phyloP scores from a whole-genome alignment of 805 yeast species.

The Tetrapisispora fleetii region DNA sequence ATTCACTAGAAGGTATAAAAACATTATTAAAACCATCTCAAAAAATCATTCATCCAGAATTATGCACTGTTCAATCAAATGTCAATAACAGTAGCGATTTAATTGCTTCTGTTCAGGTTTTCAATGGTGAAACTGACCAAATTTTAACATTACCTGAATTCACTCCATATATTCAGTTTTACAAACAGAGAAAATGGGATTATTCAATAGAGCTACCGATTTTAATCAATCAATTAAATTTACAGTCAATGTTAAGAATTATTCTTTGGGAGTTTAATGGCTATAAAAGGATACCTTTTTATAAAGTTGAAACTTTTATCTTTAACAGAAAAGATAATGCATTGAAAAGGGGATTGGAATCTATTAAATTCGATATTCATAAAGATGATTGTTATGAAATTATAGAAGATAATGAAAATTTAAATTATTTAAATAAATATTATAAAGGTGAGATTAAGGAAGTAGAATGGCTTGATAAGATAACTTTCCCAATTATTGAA shows the following conservation, averaged over 20 bases:
- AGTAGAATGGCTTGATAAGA: conserved; percentile 65
- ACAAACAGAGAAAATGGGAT: conserved; percentile 47
- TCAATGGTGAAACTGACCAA: conserved; percentile 33
- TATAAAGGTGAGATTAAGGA: conserved; percentile 57
- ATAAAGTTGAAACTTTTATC: conserved; percentile 47
- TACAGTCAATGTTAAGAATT: conserved; percentile 49
- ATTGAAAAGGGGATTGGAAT: conserved; percentile 64
- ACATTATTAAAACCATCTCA: conserved; percentile 36
- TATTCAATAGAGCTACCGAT: conserved; percentile 69
- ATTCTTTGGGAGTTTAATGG: conserved; percentile 61
- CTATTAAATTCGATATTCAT: conserved; percentile 33
- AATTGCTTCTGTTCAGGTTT: conserved; percentile 38
- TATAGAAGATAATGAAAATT: conserved; percentile 31
- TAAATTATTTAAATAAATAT: conserved; percentile 46
- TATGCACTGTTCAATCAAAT: conserved; percentile 34
- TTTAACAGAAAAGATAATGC: conserved; percentile 50
- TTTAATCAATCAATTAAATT: conserved; percentile 57
- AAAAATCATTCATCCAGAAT: conserved; percentile 38
- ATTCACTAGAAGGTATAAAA: conserved; percentile 36
- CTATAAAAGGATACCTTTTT: conserved; percentile 44
- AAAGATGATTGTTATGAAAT: conserved; percentile 25
- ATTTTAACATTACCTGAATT: conserved; percentile 41
- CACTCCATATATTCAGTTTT: conserved; percentile 41
- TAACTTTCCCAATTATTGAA: conserved; percentile 45
- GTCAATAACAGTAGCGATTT: conserved; percentile 29